Evolutionary conservation across 2,329 filamentous ascomycete genomes (phyloP).

Genomic region (Aspergillus versicolor): DNA sequence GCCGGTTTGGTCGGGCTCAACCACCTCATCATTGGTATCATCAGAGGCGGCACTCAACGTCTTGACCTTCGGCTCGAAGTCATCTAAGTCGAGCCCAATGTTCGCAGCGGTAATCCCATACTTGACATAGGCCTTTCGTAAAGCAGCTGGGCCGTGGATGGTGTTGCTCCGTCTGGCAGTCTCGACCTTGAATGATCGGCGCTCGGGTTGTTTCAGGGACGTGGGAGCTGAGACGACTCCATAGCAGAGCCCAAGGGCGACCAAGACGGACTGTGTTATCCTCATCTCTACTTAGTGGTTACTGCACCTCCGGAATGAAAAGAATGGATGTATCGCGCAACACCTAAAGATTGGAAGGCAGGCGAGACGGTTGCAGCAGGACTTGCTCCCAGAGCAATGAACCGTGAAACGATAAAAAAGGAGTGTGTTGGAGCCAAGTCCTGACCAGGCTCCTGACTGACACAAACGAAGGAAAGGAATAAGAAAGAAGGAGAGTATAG

Average conservation of each 20-base stretch:
- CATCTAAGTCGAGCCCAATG: constrained; percentile 37
- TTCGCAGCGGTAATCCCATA: constrained; percentile 56
- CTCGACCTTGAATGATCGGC: constrained; percentile 60
- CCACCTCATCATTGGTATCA: constrained; percentile 27
- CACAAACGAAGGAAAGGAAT: constrained; percentile 8
- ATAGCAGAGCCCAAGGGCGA: constrained; percentile 32
- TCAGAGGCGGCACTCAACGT: constrained; percentile 20
- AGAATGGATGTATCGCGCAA: constrained; percentile 2
- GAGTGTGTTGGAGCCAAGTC: constrained; percentile 22
- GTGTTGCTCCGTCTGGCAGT: constrained; percentile 58
- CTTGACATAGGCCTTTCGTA: constrained; percentile 68
- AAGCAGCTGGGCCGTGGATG: constrained; percentile 59
- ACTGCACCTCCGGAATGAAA: constrained; percentile 2
- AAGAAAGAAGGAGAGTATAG: constrained; percentile 4
- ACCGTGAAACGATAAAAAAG: constrained; percentile 7
- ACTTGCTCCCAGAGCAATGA: constrained; percentile 4
- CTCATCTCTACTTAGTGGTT: constrained; percentile 23
- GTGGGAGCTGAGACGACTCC: constrained; percentile 36
- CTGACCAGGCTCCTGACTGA: constrained; percentile 17
- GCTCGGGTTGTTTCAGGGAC: constrained; percentile 21
- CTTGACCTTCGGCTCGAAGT: constrained; percentile 32
- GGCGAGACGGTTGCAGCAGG: background rate
- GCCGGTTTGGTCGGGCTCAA: constrained; percentile 45
- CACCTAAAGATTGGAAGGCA: background rate
- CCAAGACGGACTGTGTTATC: constrained; percentile 26